A percentile compares a stretch with the other conserved stretches of the same genome.
phyloP scores from a whole-genome alignment of 2,329 filamentous ascomycete genomes.

The Arthroderma sp. region DNA sequence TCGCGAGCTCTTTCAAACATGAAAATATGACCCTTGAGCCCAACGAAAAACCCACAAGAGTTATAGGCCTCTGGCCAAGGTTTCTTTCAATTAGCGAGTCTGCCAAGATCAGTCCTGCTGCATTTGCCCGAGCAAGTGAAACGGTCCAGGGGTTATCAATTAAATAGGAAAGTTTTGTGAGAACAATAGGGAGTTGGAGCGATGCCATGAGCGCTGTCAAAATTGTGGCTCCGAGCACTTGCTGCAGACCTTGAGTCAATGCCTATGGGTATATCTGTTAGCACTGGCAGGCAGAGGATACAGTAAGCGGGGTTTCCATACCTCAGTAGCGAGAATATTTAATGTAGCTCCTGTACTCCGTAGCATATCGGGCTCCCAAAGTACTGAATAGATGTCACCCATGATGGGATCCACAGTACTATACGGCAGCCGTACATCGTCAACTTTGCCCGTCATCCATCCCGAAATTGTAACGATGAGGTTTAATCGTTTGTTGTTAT shows the following conservation, averaged over 20 bases:
- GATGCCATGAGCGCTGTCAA: conserved; percentile 83
- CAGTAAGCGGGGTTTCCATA: conserved; percentile 28
- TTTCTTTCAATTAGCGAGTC: conserved; percentile 89
- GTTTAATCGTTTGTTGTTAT: conserved; percentile 97
- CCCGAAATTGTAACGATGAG: conserved; percentile 89
- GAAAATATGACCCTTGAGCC: conserved; percentile 87
- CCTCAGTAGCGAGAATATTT: conserved; percentile 94
- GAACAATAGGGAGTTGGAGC: conserved; percentile 76
- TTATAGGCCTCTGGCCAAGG: conserved; percentile 79
- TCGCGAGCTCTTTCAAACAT: conserved; percentile 73
- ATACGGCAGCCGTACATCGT: conserved; percentile 89
- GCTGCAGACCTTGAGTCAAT: conserved; percentile 88
- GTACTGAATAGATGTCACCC: conserved; percentile 92
- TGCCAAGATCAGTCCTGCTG: conserved; percentile 80
- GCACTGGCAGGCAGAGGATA: neutral
- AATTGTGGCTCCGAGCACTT: conserved; percentile 82
- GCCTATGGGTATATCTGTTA: conserved; percentile 44
- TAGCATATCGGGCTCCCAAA: conserved; percentile 98
- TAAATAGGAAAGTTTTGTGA: conserved; percentile 87
- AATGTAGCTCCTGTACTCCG: conserved; percentile 97
- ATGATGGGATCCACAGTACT: conserved; percentile 95
- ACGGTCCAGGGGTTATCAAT: conserved; percentile 98
- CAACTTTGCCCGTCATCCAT: conserved; percentile 97
- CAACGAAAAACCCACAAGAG: conserved; percentile 86
- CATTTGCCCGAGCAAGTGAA: conserved; percentile 79